phyloP scores from a whole-genome alignment of 2,329 filamentous ascomycete genomes.

The Alternaria arborescens region DNA sequence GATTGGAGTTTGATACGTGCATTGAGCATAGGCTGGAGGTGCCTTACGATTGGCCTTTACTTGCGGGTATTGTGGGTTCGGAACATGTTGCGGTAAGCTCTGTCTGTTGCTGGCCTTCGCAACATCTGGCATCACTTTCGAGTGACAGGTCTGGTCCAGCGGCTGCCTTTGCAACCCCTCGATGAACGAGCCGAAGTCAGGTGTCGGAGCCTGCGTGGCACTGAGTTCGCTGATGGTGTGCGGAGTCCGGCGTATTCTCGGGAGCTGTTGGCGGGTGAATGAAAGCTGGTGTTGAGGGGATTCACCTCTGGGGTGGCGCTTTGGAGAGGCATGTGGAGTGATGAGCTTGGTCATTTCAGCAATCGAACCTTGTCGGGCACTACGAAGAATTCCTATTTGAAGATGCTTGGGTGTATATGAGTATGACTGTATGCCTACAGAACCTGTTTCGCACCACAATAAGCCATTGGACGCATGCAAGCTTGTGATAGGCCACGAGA shows the following conservation, averaged over 20 bases:
- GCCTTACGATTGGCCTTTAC: conserved; percentile 7
- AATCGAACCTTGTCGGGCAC: neutral
- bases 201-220: conserved; percentile 18
- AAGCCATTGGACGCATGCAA: neutral
- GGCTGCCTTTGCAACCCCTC: conserved; percentile 12
- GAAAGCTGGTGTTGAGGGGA: conserved; percentile 6
- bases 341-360: neutral
- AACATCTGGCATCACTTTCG: neutral
- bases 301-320: conserved; percentile 18
- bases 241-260: conserved; percentile 37
- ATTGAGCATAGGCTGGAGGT: conserved; percentile 9
- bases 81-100: conserved; percentile 27
- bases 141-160: conserved; percentile 1
- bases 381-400: neutral
- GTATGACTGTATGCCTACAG: neutral
- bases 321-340: conserved; percentile 30
- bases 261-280: conserved; percentile 16
- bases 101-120: conserved; percentile 20
- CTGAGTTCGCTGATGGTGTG: conserved; percentile 43
- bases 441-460: neutral
- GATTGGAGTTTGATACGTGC: neutral
- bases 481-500: neutral
- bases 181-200: conserved; percentile 22
- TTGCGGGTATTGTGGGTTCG: conserved; percentile 3
- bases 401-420: neutral